Base-by-base conservation (phyloP, 106 monocot genomes). In the Dioscorea alata region DNA sequence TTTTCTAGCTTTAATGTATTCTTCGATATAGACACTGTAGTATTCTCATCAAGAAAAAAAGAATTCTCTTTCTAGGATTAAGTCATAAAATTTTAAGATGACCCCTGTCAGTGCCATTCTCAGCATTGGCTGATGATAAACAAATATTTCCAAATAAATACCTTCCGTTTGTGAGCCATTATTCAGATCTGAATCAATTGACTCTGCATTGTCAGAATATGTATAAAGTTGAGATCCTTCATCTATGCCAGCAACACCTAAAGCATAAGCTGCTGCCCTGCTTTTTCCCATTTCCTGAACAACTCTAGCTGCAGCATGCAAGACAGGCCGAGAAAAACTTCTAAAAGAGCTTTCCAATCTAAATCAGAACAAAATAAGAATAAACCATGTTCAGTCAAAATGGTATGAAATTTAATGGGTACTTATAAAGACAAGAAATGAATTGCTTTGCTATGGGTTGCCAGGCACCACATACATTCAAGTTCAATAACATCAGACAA, bases 251-350 rank as follows among this genome's bases (percentile, higher is more conserved):
- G 85, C 78, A 33, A 73, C 78, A 69, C 97, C 97, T 70, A 97
- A 78, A 50, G 97, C 84, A 85, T 90, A 89, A 51, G 92, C 97
- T 63, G 97, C 92, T 69, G 97, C 92, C 72, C 97, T 86, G 81
- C 97, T 97, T 78, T 87, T 97, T 54, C 97, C 97, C 86, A 97
- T 90, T 76, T 97, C 97, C 69, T 83, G 89, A 72, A 97, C 97
- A 74, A 97, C 97, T 71, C 97, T 84, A 13, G 97, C 89, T 49
- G 97, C 92, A 25, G 92, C 89, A 81, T 97, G 97, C 74, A 97
- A 86, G 48, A 92, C 92, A 42, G 97, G 97, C 4, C 97, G 92
- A 75, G 97, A 97, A 63, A 90, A 97, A 81, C 87, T 97, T 25
- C 97, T 82, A 64, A 97, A 97, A 34, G 97, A 97, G 73, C 86